phyloP scores from a whole-genome alignment of 768 basidiomycete species.

The Suillus subaureus region DNA sequence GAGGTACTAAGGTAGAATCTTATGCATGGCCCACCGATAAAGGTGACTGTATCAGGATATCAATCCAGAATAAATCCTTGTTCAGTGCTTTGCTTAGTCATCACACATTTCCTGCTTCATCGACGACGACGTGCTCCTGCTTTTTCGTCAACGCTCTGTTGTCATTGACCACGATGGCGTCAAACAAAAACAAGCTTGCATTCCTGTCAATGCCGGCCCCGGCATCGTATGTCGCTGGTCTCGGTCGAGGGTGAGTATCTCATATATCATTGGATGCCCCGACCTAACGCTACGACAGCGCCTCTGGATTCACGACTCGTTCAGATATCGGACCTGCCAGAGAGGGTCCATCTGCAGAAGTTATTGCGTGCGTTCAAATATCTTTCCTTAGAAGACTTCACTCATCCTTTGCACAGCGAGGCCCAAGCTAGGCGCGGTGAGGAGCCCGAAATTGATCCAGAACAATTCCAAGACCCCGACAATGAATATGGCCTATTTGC shows the following conservation, averaged over 20 bases:
- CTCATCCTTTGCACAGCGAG: constrained; percentile 53
- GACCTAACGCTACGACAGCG: constrained; percentile 47
- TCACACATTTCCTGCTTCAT: constrained; percentile 1
- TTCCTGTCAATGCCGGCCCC: constrained; percentile 93
- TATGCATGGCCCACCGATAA: background rate
- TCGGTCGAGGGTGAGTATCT: constrained; percentile 84
- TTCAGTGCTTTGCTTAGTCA: background rate
- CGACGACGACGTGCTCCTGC: background rate
- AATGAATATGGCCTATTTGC: constrained; percentile 97
- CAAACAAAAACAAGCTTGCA: constrained; percentile 77
- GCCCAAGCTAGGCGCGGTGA: constrained; percentile 87
- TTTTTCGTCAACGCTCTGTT: background rate
- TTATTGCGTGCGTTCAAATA: constrained; percentile 66
- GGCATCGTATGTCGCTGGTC: constrained; percentile 97
- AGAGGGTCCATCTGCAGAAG: constrained; percentile 92
- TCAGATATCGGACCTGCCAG: constrained; percentile 99
- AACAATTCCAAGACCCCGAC: constrained; percentile 95
- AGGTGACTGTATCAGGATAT: background rate
- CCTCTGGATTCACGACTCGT: constrained; percentile 96
- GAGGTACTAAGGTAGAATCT: background rate
- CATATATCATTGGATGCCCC: background rate
- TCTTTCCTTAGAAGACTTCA: background rate
- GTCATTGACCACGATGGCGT: constrained; percentile 37
- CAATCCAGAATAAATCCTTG: too few relatives aligned
- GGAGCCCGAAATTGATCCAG: constrained; percentile 85